These are phyloP conservation scores for Entomortierella lignicola DNA, from an alignment of 192 early-diverging fungal genomes.

Conservation along the genomic window DNA sequence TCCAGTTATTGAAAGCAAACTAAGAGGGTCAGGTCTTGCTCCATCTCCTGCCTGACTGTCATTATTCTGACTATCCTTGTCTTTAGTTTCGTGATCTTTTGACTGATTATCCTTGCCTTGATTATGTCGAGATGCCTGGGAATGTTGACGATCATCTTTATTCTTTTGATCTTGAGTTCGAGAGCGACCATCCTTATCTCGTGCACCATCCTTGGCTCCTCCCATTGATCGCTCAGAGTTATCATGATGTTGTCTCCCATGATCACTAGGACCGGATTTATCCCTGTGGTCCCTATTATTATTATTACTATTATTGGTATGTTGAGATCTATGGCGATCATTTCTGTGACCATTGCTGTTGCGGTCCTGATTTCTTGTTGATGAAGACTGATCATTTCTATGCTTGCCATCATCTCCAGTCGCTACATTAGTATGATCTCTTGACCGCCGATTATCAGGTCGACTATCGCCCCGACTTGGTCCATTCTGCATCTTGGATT, in stretches of 20 bases:
- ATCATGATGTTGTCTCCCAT: not conserved
- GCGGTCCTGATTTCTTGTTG: conserved; percentile 7
- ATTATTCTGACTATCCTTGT: conserved; percentile 4
- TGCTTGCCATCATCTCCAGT: not conserved
- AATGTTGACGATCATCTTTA: conserved; percentile 10
- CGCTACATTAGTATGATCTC: not conserved
- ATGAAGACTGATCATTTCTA: not conserved
- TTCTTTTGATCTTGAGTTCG: conserved; percentile 14
- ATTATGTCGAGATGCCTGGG: conserved; percentile 3
- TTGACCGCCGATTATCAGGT: conserved; percentile 4
- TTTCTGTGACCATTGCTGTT: conserved; percentile 1
- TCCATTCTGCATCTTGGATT: conserved; percentile 10
- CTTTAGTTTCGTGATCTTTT: conserved; percentile 5
- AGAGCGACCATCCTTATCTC: conserved; percentile 15
- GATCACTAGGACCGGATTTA: not conserved
- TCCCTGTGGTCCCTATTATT: conserved; percentile 11
- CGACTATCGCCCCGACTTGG: conserved; percentile 2
- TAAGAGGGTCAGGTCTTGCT: conserved; percentile 28
- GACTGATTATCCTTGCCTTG: conserved; percentile 16
- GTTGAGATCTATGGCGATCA: conserved; percentile 8
- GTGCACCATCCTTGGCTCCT: conserved; percentile 10
- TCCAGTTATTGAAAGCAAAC: conserved; percentile 42
- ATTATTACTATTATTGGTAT: not conserved
- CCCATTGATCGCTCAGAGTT: conserved; percentile 8
- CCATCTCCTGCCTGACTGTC: conserved; percentile 6